Evolutionary conservation across 352 stramenopile species (phyloP).

Genomic region (Globisporangium irregulare): DNA sequence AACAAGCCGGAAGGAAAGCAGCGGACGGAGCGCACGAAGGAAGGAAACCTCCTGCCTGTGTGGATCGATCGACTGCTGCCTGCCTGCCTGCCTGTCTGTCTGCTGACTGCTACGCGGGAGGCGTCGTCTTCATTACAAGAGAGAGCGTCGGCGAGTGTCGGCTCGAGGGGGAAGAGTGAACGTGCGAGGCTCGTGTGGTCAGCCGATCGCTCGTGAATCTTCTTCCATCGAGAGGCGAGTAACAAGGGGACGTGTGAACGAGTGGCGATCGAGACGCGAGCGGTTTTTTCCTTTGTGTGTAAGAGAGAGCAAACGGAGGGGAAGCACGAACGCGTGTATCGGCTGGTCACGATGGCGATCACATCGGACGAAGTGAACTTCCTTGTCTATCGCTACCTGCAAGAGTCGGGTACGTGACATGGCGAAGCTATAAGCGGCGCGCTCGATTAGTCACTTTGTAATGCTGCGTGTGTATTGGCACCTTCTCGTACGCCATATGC

Average conservation of each 20-base stretch:
- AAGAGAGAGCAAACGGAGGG: not conserved
- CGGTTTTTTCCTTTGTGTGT: not conserved
- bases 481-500: not conserved
- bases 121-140: not conserved
- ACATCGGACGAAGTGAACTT: conserved; percentile 98
- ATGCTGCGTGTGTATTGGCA: not conserved
- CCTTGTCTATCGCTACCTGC: conserved; percentile 97
- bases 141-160: not conserved
- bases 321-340: not conserved
- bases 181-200: not conserved
- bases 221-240: not conserved
- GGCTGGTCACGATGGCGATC: conserved; percentile 69
- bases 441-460: not conserved
- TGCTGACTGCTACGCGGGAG: not conserved
- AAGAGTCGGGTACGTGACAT: conserved; percentile 87
- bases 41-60: conserved; percentile 10
- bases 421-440: not conserved
- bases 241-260: not conserved
- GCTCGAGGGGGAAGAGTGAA: not conserved
- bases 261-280: not conserved
- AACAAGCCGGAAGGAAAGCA: conserved; percentile 4
- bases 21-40: not conserved
- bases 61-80: not conserved
- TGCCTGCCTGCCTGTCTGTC: not conserved
- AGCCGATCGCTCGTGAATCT: conserved; percentile 1